phyloP scores from a whole-genome alignment of 306 rosid genomes.

The Dryas alaskensis region DNA sequence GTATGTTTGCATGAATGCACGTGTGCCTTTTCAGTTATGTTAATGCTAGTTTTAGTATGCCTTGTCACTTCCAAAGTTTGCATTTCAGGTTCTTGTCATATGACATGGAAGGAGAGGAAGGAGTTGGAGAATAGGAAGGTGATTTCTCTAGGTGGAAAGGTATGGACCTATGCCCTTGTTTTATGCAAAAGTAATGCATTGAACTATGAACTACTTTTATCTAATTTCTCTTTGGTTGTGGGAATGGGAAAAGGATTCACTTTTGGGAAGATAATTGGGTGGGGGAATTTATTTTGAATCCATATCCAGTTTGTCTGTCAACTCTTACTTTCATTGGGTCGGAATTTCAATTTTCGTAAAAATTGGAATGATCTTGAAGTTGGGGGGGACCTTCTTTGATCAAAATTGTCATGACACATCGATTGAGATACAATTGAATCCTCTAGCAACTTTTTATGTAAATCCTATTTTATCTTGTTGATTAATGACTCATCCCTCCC shows the following conservation, averaged over 20 bases:
- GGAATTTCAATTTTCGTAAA: too few species aligned
- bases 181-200: conserved; percentile 13
- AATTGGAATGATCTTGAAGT: too few species aligned
- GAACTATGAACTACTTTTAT: neutral
- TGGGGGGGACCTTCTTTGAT: neutral
- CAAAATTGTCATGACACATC: neutral
- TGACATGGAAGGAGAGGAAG: conserved; percentile 86
- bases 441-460: neutral
- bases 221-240: neutral
- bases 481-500: neutral
- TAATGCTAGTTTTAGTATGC: neutral
- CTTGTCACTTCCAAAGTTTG: neutral
- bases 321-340: neutral
- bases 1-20: neutral
- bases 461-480: neutral
- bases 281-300: neutral
- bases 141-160: conserved; percentile 89
- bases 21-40: neutral
- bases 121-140: conserved; percentile 60
- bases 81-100: conserved; percentile 56
- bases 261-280: neutral
- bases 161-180: conserved; percentile 21
- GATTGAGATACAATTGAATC: neutral
- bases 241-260: neutral
- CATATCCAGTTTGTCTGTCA: neutral